phyloP scores from a whole-genome alignment of 2,329 filamentous ascomycete species.

The Acephala macrosclerotiorum region DNA sequence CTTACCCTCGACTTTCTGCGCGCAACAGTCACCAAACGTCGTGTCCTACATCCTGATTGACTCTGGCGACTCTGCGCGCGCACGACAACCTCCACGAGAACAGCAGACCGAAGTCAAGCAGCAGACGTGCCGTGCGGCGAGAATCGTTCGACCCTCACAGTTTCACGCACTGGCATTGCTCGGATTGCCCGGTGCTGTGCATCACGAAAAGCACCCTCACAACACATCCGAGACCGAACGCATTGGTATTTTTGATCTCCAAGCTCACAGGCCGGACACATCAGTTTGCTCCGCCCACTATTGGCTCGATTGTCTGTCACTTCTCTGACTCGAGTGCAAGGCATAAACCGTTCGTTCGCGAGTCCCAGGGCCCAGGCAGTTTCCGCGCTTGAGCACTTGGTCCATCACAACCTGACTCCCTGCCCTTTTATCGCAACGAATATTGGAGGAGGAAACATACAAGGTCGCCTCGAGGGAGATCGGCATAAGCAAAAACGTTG shows the following conservation, averaged over 20 bases:
- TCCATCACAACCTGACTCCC: conserved; percentile 16
- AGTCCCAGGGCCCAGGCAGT: conserved; percentile 16
- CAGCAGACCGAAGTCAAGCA: neutral
- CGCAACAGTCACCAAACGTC: neutral
- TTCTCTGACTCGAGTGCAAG: conserved; percentile 17
- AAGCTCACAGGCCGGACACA: conserved; percentile 36
- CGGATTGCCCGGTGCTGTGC: conserved; percentile 30
- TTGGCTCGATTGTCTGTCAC: conserved; percentile 27
- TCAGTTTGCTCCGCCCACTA: conserved; percentile 26
- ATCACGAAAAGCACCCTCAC: conserved; percentile 30
- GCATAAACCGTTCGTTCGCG: conserved; percentile 2
- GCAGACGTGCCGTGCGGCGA: neutral
- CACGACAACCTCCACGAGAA: neutral
- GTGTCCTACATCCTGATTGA: neutral
- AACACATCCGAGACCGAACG: conserved; percentile 39
- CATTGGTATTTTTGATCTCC: conserved; percentile 34
- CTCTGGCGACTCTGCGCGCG: neutral
- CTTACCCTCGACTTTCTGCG: neutral
- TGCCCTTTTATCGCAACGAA: conserved; percentile 16
- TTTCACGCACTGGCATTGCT: conserved; percentile 39
- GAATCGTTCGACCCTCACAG: conserved; percentile 25
- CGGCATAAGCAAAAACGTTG: conserved; percentile 31
- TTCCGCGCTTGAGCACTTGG: conserved; percentile 20
- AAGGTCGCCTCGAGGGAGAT: conserved; percentile 18
- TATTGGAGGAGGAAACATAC: conserved; percentile 14